Conservation (phyloP, 805 yeast genomes). For the Lachancea fermentati region DNA sequence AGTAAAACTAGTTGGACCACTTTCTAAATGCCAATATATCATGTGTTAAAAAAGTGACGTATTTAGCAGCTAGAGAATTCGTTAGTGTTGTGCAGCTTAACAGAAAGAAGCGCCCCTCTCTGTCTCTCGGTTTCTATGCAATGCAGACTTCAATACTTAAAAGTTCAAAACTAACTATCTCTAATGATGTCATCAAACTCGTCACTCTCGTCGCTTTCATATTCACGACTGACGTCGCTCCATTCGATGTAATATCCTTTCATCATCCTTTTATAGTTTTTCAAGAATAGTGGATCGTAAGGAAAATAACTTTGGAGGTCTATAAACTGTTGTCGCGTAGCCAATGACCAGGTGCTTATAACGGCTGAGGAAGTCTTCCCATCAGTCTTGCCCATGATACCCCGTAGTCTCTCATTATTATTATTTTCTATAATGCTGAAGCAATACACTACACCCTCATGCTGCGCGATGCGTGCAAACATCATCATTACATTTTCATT, state of each 20-base stretch:
- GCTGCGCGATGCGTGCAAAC: constrained; percentile 89
- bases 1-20: no score
- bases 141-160: no score
- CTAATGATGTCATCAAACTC: constrained; percentile 36
- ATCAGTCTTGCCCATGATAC: constrained; percentile 36
- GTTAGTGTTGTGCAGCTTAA: no score
- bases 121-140: no score
- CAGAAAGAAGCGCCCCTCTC: no score
- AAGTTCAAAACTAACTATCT: constrained; percentile 3
- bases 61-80: no score
- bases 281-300: constrained; percentile 83
- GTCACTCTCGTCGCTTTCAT: constrained; percentile 39
- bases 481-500: constrained; percentile 89
- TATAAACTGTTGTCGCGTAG: constrained; percentile 72
- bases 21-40: no score
- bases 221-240: constrained; percentile 67
- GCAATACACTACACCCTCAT: constrained; percentile 86
- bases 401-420: constrained; percentile 45
- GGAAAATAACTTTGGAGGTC: constrained; percentile 95
- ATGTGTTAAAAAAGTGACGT: no score
- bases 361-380: constrained; percentile 11
- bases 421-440: constrained; percentile 89
- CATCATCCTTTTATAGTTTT: constrained; percentile 50
- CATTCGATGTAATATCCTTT: constrained; percentile 68
- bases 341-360: constrained; percentile 36